Evolutionary conservation across 352 stramenopile genomes (phyloP).

Genomic region (Aphanomyces cochlioides): DNA sequence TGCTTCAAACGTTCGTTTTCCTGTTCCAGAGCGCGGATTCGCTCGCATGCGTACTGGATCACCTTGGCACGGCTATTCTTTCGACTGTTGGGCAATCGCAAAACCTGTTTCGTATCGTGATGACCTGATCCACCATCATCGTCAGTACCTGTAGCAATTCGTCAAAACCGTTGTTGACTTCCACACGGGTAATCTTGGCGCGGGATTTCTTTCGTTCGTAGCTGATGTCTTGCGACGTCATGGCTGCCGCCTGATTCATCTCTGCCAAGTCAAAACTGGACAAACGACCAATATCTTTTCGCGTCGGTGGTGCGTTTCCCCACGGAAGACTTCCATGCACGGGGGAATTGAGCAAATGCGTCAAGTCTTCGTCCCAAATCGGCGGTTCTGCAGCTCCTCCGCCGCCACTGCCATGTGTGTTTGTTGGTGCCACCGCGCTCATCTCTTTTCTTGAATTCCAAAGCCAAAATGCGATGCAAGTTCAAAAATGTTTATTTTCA

Average conservation of each 20-base stretch:
- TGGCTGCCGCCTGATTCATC: not conserved
- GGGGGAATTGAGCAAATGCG: slow-evolving; percentile 4
- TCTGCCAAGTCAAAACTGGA: slow-evolving; percentile 19
- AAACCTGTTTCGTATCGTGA: not conserved
- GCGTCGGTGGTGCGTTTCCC: not conserved
- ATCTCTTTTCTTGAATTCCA: too few species aligned
- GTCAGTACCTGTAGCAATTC: slow-evolving; percentile 12
- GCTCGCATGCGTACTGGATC: slow-evolving; percentile 24
- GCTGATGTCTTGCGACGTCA: slow-evolving; percentile 20
- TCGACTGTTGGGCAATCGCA: slow-evolving; percentile 22
- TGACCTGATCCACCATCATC: too few species aligned
- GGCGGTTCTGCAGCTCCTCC: not conserved
- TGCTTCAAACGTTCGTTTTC: slow-evolving; percentile 27
- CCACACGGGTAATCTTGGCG: slow-evolving; percentile 20
- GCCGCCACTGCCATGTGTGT: not conserved
- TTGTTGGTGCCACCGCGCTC: too few species aligned
- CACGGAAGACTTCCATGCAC: not conserved
- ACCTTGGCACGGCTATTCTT: slow-evolving; percentile 26
- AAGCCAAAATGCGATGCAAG: too few species aligned
- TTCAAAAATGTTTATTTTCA: too few species aligned
- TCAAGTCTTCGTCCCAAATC: slow-evolving; percentile 21
- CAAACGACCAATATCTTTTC: slow-evolving; percentile 5
- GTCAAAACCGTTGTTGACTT: slow-evolving; percentile 26
- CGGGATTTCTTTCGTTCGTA: slow-evolving; percentile 27
- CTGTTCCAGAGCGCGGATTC: slow-evolving; percentile 14